These are phyloP conservation scores for Myrica gale DNA, from an alignment of 306 rosid genomes.

Conservation along the genomic window DNA sequence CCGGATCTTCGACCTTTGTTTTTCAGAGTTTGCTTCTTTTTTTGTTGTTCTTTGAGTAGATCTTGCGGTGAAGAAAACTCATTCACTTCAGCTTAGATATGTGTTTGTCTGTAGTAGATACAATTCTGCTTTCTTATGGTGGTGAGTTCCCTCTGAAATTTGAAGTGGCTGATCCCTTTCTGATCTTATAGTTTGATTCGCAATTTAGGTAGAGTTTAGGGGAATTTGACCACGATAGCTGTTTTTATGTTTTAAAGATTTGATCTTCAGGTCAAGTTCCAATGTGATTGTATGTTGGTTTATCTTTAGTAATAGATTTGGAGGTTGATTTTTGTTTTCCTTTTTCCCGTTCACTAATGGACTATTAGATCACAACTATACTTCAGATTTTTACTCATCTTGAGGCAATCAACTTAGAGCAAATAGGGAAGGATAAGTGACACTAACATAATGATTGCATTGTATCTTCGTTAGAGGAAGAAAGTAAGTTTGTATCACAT, in stretches of 20 bases:
- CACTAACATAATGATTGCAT: background rate
- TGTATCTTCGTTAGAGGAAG: background rate
- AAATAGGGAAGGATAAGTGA: no score
- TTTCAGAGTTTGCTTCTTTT: no score
- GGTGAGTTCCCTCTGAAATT: background rate
- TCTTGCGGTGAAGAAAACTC: background rate
- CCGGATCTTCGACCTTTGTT: conserved; percentile 14
- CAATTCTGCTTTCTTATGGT: background rate
- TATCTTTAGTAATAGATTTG: background rate
- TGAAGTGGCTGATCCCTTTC: background rate
- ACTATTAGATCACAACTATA: background rate
- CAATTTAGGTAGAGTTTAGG: background rate
- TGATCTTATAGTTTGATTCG: background rate
- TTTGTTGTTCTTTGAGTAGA: background rate
- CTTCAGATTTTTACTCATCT: background rate
- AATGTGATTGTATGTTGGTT: background rate
- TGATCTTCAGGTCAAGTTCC: background rate
- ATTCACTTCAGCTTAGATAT: background rate
- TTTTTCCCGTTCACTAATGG: background rate
- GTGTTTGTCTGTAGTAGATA: background rate
- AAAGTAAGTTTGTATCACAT: background rate
- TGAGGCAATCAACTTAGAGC: no score
- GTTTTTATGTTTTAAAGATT: background rate
- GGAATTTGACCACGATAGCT: background rate
- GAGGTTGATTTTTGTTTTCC: background rate